These are phyloP conservation scores for Rhizopogon sp. DNA, from an alignment of 768 basidiomycete genomes.

Conservation along the genomic window DNA sequence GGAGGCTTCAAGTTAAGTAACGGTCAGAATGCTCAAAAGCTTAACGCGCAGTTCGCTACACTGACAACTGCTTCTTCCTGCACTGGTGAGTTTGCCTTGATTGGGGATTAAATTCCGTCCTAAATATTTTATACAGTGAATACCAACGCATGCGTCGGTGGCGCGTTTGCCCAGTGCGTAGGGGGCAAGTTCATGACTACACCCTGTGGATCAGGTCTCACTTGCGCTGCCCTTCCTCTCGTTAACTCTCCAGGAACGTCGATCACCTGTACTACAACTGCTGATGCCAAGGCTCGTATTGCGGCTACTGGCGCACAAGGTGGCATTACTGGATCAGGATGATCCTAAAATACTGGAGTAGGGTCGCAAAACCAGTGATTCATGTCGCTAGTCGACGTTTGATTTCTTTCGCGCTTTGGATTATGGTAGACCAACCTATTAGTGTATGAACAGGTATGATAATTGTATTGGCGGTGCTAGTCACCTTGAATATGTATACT, in stretches of 20 bases:
- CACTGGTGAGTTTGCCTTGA: constrained; percentile 17
- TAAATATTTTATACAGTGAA: constrained; percentile 15
- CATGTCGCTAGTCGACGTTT: neutral
- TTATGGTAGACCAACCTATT: neutral
- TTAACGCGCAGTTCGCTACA: constrained; percentile 46
- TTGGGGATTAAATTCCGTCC: constrained; percentile 10
- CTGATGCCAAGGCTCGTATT: constrained; percentile 42
- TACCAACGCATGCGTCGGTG: constrained; percentile 45
- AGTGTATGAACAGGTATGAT: neutral
- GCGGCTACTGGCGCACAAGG: constrained; percentile 38
- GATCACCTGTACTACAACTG: constrained; percentile 43
- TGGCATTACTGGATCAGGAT: constrained; percentile 34
- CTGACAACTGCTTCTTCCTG: constrained; percentile 45
- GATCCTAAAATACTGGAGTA: neutral
- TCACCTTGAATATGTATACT: constrained; percentile 1
- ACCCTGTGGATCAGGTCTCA: constrained; percentile 25
- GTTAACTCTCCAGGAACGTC: constrained; percentile 50
- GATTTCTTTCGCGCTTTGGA: neutral
- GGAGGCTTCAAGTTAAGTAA: constrained; percentile 26
- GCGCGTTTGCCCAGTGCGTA: constrained; percentile 51
- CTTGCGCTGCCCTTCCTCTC: constrained; percentile 49
- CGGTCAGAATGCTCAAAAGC: constrained; percentile 44
- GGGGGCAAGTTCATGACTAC: constrained; percentile 30
- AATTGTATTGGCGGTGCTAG: neutral
- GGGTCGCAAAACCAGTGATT: neutral